Conservation (phyloP, 2,329 filamentous ascomycete species). For the Exophiala sideris region DNA sequence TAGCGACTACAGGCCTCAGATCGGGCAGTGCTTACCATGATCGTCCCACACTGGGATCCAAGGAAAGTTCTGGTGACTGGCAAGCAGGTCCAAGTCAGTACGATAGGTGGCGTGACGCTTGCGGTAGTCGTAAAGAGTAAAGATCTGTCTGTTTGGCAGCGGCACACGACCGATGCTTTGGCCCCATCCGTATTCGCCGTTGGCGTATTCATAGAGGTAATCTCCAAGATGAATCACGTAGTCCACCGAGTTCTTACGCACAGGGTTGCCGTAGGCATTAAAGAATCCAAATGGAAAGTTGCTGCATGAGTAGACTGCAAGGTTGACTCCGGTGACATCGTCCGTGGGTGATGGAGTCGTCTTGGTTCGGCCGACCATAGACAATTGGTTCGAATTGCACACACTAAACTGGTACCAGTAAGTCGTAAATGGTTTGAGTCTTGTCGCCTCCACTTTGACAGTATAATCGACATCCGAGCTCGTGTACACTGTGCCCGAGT, state of each 20-base stretch:
- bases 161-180: conserved; percentile 53
- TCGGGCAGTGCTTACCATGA: conserved; percentile 39
- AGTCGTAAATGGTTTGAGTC: conserved; percentile 59
- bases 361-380: conserved; percentile 66
- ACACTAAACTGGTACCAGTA: conserved; percentile 66
- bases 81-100: conserved; percentile 58
- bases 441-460: conserved; percentile 64
- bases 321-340: conserved; percentile 54
- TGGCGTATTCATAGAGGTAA: conserved; percentile 58
- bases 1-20: neutral
- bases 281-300: conserved; percentile 55
- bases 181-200: conserved; percentile 51
- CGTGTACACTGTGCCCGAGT: conserved; percentile 62
- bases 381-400: conserved; percentile 60
- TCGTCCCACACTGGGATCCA: conserved; percentile 67
- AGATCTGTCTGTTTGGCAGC: conserved; percentile 51
- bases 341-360: conserved; percentile 60
- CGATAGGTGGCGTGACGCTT: conserved; percentile 57
- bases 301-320: conserved; percentile 69
- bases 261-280: conserved; percentile 45
- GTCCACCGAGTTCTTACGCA: conserved; percentile 58
- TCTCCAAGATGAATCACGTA: conserved; percentile 59
- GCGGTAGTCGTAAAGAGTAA: conserved; percentile 52
- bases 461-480: conserved; percentile 74
- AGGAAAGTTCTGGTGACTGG: conserved; percentile 55